Evolutionary conservation across 176 grass and related monocot genomes (phyloP).

Genomic region (Oryza officinalis): DNA sequence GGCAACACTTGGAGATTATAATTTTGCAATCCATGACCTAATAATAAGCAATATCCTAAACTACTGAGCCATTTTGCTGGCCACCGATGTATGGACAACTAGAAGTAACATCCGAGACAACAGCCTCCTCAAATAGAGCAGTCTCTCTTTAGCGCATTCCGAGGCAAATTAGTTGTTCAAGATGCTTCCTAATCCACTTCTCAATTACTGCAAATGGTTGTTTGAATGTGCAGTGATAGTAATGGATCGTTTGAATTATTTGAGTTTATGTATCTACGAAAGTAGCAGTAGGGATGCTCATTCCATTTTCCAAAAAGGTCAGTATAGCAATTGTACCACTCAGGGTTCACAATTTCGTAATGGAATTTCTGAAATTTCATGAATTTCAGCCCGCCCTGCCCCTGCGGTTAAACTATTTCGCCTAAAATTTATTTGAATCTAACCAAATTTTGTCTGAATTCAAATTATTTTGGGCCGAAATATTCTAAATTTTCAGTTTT

Average conservation of each 20-base stretch:
- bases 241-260: not conserved
- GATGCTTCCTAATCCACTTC: conserved; percentile 11
- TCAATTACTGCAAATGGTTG: not conserved
- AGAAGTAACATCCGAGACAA: not conserved
- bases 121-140: conserved; percentile 11
- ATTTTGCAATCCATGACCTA: not conserved
- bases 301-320: not conserved
- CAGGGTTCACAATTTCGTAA: too few species aligned
- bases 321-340: too few species aligned
- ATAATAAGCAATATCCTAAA: not conserved
- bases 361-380: too few species aligned
- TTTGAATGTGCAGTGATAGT: not conserved
- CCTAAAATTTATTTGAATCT: too few species aligned
- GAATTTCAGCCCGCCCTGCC: too few species aligned
- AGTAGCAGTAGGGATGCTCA: not conserved
- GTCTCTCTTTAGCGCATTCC: not conserved
- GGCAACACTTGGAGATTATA: not conserved
- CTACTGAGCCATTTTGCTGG: not conserved
- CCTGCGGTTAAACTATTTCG: too few species aligned
- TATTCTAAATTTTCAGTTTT: too few species aligned
- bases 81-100: conserved; percentile 5
- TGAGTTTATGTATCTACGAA: not conserved
- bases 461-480: too few species aligned
- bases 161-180: conserved; percentile 4
- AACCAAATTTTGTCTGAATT: too few species aligned